phyloP scores from a whole-genome alignment of 2,329 filamentous ascomycete species.

The Amesomyces nigricolor region DNA sequence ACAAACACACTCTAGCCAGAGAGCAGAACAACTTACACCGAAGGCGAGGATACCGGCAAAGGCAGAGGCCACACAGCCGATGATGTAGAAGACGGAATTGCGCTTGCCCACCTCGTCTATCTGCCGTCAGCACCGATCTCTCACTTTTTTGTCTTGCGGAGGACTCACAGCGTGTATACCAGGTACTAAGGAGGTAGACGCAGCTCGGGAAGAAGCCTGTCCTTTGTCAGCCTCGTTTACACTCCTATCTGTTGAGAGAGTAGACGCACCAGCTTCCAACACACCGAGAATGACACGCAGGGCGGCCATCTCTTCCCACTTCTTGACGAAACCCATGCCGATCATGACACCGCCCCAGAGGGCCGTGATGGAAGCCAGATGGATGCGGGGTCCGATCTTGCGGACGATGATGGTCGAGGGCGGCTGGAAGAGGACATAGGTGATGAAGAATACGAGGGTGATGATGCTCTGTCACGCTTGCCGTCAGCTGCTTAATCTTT shows the following conservation, averaged over 20 bases:
- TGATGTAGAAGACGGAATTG: conserved; percentile 63
- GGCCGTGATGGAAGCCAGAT: conserved; percentile 49
- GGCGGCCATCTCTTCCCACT: conserved; percentile 47
- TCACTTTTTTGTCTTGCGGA: not conserved
- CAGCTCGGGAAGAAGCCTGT: conserved; percentile 61
- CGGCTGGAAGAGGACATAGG: conserved; percentile 66
- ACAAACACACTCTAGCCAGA: not conserved
- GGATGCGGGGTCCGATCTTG: conserved; percentile 56
- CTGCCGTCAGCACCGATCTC: not conserved
- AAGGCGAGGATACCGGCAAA: conserved; percentile 66
- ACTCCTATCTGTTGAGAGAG: too few species aligned
- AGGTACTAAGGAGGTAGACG: conserved; percentile 67
- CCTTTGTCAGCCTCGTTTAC: not conserved
- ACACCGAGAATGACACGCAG: conserved; percentile 56
- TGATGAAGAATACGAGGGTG: conserved; percentile 68
- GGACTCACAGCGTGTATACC: conserved; percentile 60
- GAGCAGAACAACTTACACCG: conserved; percentile 41
- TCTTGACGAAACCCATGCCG: conserved; percentile 57
- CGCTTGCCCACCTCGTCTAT: conserved; percentile 63
- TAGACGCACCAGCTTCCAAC: conserved; percentile 49
- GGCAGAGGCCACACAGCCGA: conserved; percentile 60
- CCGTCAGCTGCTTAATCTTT: not conserved
- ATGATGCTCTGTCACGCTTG: conserved; percentile 48
- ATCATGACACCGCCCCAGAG: conserved; percentile 59
- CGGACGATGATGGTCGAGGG: conserved; percentile 65